These are phyloP conservation scores for Kluyveromyces sp. DNA, from an alignment of 1,139 yeast species.

Conservation along the genomic window DNA sequence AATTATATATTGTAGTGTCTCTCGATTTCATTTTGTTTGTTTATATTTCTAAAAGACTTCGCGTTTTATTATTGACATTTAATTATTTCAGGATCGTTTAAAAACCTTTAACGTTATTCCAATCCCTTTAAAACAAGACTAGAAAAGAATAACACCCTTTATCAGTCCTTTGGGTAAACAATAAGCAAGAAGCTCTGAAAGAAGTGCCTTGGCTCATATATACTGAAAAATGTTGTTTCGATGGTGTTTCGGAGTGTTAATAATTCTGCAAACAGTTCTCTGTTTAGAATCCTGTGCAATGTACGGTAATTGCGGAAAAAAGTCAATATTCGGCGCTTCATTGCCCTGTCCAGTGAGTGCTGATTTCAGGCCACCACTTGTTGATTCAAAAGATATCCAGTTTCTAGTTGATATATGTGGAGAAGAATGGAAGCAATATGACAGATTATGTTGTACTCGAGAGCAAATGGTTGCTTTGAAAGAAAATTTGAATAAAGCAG, in stretches of 20 bases:
- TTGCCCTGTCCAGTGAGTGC: constrained; percentile 68
- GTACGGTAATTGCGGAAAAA: constrained; percentile 61
- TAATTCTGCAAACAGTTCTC: not conserved
- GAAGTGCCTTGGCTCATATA: too few species aligned
- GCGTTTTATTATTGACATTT: too few species aligned
- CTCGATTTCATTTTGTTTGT: not conserved
- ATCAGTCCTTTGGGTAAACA: too few species aligned
- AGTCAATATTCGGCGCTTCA: constrained; percentile 66
- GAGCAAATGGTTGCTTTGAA: constrained; percentile 42
- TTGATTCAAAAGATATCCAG: constrained; percentile 42
- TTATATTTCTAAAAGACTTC: too few species aligned
- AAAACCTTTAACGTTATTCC: not conserved
- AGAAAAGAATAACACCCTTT: too few species aligned
- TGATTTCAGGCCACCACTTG: constrained; percentile 22
- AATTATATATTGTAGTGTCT: not conserved
- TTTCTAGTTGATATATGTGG: constrained; percentile 65
- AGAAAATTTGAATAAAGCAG: constrained; percentile 62
- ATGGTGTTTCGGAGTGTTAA: not conserved
- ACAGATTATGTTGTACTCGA: constrained; percentile 46
- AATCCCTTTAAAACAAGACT: too few species aligned
- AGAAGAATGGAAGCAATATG: constrained; percentile 42
- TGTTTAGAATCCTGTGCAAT: constrained; percentile 23
- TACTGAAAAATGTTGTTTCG: not conserved
- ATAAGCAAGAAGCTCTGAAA: too few species aligned
- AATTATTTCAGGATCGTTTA: not conserved